Conservation (phyloP, 176 grass and related monocot species). For the Ananas comosus region DNA sequence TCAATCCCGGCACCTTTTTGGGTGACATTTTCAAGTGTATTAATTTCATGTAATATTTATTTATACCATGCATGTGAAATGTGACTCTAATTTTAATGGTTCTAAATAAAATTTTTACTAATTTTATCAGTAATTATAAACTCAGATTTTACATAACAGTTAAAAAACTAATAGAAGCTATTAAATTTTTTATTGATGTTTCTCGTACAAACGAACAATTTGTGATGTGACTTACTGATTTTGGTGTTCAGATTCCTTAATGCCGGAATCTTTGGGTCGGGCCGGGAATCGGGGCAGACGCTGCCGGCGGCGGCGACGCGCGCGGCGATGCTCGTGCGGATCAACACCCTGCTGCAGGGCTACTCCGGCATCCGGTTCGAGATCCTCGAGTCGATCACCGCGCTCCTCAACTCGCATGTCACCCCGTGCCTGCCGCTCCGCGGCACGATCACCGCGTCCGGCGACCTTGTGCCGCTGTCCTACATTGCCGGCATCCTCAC, state of each 20-base stretch:
- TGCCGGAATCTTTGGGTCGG: conserved; percentile 59
- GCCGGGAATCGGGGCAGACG: conserved; percentile 41
- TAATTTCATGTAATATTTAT: no score
- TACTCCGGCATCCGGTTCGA: conserved; percentile 90
- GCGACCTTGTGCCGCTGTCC: conserved; percentile 68
- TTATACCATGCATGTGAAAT: no score
- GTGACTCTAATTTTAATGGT: no score
- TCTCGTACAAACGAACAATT: no score
- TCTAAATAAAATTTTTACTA: no score
- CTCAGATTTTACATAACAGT: no score
- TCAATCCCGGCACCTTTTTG: no score
- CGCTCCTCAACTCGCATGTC: conserved; percentile 65
- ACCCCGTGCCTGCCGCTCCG: conserved; percentile 79
- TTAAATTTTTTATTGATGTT: no score
- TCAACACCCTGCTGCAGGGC: conserved; percentile 81
- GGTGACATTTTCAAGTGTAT: no score
- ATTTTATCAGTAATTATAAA: no score
- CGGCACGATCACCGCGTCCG: conserved; percentile 78
- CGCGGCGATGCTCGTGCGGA: conserved; percentile 80
- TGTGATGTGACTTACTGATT: not conserved
- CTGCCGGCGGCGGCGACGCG: conserved; percentile 44
- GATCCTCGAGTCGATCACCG: conserved; percentile 62
- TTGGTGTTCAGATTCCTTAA: conserved; percentile 31
- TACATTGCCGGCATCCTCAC: conserved; percentile 75
- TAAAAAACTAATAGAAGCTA: no score